These are phyloP conservation scores for Apiospora phragmitis DNA, from an alignment of 2,329 filamentous ascomycete genomes.

Conservation along the genomic window DNA sequence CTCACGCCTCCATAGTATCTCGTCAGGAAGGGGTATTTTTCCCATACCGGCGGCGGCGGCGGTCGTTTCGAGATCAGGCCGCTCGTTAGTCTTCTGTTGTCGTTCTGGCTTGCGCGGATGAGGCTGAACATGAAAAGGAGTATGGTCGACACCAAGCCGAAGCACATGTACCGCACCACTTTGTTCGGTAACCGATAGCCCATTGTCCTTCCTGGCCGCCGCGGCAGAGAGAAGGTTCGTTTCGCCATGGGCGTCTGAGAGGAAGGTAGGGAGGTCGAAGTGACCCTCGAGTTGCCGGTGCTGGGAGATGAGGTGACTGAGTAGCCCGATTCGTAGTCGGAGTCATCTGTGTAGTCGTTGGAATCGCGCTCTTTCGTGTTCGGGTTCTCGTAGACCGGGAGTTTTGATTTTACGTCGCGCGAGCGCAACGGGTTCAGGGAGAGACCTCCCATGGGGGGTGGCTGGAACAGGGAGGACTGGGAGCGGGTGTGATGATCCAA, in stretches of 20 bases:
- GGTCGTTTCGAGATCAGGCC: constrained; percentile 45
- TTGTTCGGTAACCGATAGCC: constrained; percentile 69
- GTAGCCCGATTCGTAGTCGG: constrained; percentile 36
- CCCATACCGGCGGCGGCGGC: constrained; percentile 72
- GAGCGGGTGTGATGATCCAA: background rate
- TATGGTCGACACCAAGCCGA: constrained; percentile 68
- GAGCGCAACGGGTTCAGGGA: constrained; percentile 47
- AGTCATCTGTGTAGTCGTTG: constrained; percentile 49
- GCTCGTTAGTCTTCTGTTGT: constrained; percentile 64
- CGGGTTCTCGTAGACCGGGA: constrained; percentile 54
- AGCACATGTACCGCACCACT: constrained; percentile 76
- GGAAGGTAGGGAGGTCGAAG: constrained; percentile 43
- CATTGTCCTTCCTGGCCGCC: constrained; percentile 34
- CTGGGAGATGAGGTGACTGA: constrained; percentile 45
- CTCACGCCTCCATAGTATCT: constrained; percentile 89
- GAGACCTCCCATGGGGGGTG: constrained; percentile 47
- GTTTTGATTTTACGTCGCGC: constrained; percentile 42
- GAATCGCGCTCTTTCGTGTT: constrained; percentile 51
- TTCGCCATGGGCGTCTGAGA: constrained; percentile 41
- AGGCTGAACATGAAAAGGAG: constrained; percentile 77
- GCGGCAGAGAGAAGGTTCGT: constrained; percentile 32
- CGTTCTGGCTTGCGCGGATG: constrained; percentile 70
- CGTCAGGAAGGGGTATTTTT: constrained; percentile 80
- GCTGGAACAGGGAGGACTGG: background rate
- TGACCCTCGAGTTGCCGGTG: constrained; percentile 55